Percentiles rank a stretch among this genome's conserved stretches.
phyloP scores from a whole-genome alignment of 345 rosid genomes.

The Durio zibethinus region DNA sequence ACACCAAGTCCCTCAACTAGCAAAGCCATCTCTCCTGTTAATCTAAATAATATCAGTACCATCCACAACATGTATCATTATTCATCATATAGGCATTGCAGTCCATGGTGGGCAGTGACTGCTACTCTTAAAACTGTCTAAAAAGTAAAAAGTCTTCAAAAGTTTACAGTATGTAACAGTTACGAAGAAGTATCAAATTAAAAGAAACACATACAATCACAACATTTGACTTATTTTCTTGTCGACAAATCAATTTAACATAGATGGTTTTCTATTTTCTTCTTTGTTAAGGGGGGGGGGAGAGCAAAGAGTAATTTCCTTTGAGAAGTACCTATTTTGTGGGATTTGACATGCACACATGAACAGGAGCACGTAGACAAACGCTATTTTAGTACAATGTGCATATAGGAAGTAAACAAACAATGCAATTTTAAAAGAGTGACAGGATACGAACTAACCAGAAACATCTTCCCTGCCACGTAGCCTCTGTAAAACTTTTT shows the following conservation, averaged over 20 bases:
- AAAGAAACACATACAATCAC: neutral
- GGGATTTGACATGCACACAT: neutral
- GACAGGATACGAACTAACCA: constrained; percentile 47
- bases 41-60: constrained; percentile 24
- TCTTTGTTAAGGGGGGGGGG: neutral
- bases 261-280: neutral
- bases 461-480: constrained; percentile 85
- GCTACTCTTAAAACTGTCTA: neutral
- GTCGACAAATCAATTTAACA: constrained; percentile 6
- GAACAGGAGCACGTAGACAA: neutral
- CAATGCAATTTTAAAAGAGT: neutral
- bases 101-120: neutral
- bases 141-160: neutral
- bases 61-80: neutral
- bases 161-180: neutral
- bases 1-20: constrained; percentile 89
- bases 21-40: constrained; percentile 98
- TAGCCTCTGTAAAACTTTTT: constrained; percentile 70
- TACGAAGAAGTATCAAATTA: neutral
- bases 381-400: neutral
- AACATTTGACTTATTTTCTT: neutral
- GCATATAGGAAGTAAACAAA: neutral
- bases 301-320: neutral
- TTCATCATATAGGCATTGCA: neutral
- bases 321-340: neutral